phyloP scores from a whole-genome alignment of 306 rosid genomes.

The Glycyrrhiza uralensis region DNA sequence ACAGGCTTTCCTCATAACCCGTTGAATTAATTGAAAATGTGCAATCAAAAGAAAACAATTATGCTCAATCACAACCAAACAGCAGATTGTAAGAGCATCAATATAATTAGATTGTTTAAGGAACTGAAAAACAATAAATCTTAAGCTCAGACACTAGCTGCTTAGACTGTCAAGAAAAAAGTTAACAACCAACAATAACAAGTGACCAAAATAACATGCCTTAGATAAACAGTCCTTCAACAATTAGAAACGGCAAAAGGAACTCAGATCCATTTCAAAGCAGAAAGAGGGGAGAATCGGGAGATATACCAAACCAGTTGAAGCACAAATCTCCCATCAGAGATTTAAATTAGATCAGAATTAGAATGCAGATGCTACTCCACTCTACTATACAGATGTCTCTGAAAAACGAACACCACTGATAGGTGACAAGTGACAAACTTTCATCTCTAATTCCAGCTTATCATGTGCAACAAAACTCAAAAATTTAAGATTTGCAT shows the following conservation, averaged over 20 bases:
- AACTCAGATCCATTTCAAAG: not conserved
- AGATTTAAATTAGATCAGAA: not conserved
- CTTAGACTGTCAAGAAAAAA: not conserved
- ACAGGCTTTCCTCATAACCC: not conserved
- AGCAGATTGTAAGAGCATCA: not conserved
- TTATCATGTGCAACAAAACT: not conserved
- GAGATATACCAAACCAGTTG: not conserved
- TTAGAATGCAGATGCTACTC: not conserved
- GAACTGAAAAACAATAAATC: not conserved
- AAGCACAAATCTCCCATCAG: constrained; percentile 8
- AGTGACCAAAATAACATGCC: not conserved
- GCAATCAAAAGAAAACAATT: not conserved
- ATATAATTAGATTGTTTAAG: not conserved
- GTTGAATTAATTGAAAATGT: not conserved
- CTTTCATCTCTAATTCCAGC: too few relatives aligned
- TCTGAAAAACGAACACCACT: not conserved
- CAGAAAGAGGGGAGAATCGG: not conserved
- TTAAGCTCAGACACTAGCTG: not conserved
- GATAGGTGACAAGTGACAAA: not conserved
- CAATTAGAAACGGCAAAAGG: not conserved
- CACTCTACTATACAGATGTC: not conserved
- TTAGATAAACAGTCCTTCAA: not conserved
- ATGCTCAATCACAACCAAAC: not conserved
- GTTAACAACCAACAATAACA: not conserved
- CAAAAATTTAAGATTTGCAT: not conserved